phyloP scores from a whole-genome alignment of 169 alveolate genomes.

The Eimeria falciformis region DNA sequence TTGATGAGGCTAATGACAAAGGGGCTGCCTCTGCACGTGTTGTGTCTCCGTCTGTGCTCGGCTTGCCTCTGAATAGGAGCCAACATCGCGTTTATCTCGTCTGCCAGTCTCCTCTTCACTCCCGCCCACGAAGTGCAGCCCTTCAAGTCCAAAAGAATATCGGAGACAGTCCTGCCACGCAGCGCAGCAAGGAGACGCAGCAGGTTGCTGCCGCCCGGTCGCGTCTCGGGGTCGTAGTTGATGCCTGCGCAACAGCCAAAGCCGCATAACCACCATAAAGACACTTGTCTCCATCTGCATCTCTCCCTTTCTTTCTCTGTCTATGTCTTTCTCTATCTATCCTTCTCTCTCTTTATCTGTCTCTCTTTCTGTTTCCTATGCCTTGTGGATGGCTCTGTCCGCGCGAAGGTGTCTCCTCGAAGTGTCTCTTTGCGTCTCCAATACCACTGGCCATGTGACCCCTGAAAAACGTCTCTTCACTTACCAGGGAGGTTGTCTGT shows the following conservation, averaged over 20 bases:
- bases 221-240: neutral
- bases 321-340: neutral
- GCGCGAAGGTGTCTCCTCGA: no score
- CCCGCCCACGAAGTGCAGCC: neutral
- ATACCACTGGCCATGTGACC: no score
- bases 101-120: neutral
- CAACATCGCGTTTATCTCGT: neutral
- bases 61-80: conserved; percentile 2
- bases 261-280: neutral
- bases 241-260: neutral
- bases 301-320: neutral
- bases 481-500: conserved; percentile 46
- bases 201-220: conserved; percentile 40
- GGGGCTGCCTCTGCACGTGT: no score
- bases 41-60: no score
- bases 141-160: no score
- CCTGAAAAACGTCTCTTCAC: no score
- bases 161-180: neutral
- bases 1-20: neutral
- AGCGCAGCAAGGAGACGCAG: neutral
- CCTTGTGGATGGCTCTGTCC: neutral
- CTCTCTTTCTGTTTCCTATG: neutral
- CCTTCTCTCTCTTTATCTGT: neutral
- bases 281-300: neutral
- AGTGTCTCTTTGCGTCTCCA: no score